Conservation (phyloP, 2,329 filamentous ascomycete genomes). For the Xylaria sp. region DNA sequence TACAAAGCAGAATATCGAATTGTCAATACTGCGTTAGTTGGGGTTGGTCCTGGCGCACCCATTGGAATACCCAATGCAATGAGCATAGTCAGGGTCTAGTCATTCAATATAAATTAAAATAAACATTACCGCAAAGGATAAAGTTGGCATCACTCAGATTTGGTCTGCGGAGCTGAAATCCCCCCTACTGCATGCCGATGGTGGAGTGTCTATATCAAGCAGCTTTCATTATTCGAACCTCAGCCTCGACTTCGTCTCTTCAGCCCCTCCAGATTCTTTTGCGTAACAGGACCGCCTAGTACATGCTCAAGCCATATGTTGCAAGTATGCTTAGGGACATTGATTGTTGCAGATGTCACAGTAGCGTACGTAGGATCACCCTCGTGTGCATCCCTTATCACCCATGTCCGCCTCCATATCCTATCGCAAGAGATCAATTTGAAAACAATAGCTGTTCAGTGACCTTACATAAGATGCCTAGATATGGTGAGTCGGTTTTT, state of each 20-base stretch:
- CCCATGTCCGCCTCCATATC: background rate
- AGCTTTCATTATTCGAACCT: background rate
- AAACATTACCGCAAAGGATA: background rate
- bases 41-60: conserved; percentile 3
- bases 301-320: background rate
- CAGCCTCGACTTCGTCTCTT: background rate
- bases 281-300: background rate
- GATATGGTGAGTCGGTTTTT: background rate
- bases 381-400: background rate
- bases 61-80: conserved; percentile 22
- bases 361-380: background rate
- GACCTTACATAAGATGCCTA: background rate
- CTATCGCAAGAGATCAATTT: background rate
- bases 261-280: background rate
- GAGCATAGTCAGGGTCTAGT: conserved; percentile 25
- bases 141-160: background rate
- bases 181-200: background rate
- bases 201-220: background rate
- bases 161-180: background rate
- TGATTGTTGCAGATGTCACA: conserved; percentile 2
- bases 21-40: conserved; percentile 2
- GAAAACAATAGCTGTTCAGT: too few relatives aligned
- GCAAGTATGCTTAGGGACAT: background rate
- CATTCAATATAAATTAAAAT: conserved; percentile 27
- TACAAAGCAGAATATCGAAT: conserved; percentile 23